Evolutionary conservation across 768 basidiomycete genomes (phyloP).

Genomic region (Ramaria sp.): DNA sequence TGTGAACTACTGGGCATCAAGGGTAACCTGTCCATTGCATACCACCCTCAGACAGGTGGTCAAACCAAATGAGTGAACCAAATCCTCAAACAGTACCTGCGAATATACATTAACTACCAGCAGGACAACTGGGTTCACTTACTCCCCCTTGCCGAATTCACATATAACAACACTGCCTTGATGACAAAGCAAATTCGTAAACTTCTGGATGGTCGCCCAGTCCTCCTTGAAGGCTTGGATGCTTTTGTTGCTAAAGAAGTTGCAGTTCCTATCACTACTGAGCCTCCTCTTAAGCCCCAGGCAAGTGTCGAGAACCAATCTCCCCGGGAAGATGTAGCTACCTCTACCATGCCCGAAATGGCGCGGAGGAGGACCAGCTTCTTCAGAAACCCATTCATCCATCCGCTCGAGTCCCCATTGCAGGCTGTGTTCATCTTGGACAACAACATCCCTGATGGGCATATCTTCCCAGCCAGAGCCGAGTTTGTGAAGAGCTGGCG

Average conservation of each 20-base stretch:
- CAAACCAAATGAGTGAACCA: too few relatives aligned
- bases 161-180: too few relatives aligned
- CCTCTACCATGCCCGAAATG: constrained; percentile 23
- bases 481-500: constrained; percentile 82
- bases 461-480: constrained; percentile 70
- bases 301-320: constrained; percentile 10
- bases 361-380: constrained; percentile 13
- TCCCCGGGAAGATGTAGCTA: constrained; percentile 22
- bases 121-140: too few relatives aligned
- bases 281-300: background rate
- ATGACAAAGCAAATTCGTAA: too few relatives aligned
- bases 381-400: background rate
- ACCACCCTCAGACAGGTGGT: too few relatives aligned
- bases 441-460: constrained; percentile 64
- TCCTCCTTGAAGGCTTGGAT: background rate
- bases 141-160: too few relatives aligned
- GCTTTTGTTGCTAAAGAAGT: background rate
- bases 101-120: too few relatives aligned
- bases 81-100: too few relatives aligned
- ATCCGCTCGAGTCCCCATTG: constrained; percentile 19
- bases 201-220: background rate
- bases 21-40: too few relatives aligned
- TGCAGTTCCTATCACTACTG: background rate
- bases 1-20: too few relatives aligned
- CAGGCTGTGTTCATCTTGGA: constrained; percentile 53